phyloP scores from a whole-genome alignment of 371 early-diverging fungal species.

The Fennellomyces sp. region DNA sequence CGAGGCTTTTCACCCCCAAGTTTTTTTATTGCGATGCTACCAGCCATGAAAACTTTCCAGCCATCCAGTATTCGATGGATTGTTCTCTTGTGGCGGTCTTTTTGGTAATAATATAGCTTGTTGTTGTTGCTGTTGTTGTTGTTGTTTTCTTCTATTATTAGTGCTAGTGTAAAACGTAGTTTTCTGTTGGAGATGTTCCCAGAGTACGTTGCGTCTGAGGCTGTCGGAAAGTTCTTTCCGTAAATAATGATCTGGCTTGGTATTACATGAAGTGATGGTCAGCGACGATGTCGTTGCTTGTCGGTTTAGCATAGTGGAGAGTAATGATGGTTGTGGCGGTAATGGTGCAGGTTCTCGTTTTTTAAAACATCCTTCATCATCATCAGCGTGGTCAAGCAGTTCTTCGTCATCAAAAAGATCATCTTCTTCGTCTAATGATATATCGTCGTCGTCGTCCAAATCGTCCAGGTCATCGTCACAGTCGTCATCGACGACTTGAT shows the following conservation, averaged over 20 bases:
- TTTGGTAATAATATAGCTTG: constrained; percentile 3
- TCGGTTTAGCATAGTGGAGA: constrained; percentile 18
- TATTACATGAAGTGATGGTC: constrained; percentile 3
- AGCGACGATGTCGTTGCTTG: background rate
- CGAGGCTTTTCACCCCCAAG: no score
- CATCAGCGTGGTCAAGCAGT: background rate
- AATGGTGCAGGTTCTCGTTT: constrained; percentile 20
- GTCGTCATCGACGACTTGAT: constrained; percentile 13
- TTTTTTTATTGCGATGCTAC: no score
- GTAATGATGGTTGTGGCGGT: constrained; percentile 17
- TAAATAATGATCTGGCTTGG: constrained; percentile 9
- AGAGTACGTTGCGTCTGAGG: constrained; percentile 25
- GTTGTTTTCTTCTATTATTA: constrained; percentile 8
- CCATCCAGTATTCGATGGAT: constrained; percentile 22
- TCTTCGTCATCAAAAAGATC: constrained; percentile 6
- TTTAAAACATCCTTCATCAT: constrained; percentile 13
- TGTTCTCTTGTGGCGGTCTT: constrained; percentile 4
- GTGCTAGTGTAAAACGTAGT: constrained; percentile 15
- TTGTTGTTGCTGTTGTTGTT: background rate
- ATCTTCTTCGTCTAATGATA: constrained; percentile 9
- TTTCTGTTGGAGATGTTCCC: constrained; percentile 34
- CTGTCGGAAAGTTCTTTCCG: constrained; percentile 27
- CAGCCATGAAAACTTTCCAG: constrained; percentile 30
- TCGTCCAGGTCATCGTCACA: constrained; percentile 12
- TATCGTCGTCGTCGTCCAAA: constrained; percentile 18